phyloP scores from a whole-genome alignment of 805 yeast genomes.

The Lipomyces spencermartinsiae region DNA sequence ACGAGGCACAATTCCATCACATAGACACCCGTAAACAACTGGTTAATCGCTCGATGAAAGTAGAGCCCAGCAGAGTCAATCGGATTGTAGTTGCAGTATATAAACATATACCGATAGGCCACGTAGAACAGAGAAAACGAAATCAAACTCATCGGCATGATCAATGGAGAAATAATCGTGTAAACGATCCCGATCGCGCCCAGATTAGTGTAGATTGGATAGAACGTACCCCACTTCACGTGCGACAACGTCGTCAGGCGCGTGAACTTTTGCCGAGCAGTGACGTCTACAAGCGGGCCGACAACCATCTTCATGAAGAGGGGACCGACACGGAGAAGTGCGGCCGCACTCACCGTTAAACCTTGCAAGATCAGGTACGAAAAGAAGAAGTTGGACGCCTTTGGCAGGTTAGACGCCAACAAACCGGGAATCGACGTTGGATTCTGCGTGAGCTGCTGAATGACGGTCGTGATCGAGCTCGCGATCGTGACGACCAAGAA shows the following conservation, averaged over 20 bases:
- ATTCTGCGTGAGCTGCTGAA: slow-evolving; percentile 68
- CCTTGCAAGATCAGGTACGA: slow-evolving; percentile 79
- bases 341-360: slow-evolving; percentile 74
- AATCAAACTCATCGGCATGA: slow-evolving; percentile 63
- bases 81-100: slow-evolving; percentile 52
- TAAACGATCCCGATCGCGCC: slow-evolving; percentile 81
- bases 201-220: slow-evolving; percentile 76
- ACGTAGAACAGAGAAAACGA: slow-evolving; percentile 63
- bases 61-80: slow-evolving; percentile 58
- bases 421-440: slow-evolving; percentile 77
- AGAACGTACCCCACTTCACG: slow-evolving; percentile 79
- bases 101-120: slow-evolving; percentile 73
- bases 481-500: slow-evolving; percentile 85
- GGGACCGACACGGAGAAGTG: slow-evolving; percentile 64
- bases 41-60: slow-evolving; percentile 77
- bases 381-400: slow-evolving; percentile 84
- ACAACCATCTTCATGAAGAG: slow-evolving; percentile 52
- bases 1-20: slow-evolving; percentile 78
- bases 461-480: slow-evolving; percentile 79
- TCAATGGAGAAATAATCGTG: slow-evolving; percentile 78
- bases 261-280: slow-evolving; percentile 65
- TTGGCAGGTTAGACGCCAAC: slow-evolving; percentile 77
- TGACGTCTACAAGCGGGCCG: slow-evolving; percentile 52
- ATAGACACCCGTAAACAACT: slow-evolving; percentile 79
- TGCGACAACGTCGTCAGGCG: slow-evolving; percentile 54